Evolutionary conservation across 2,329 filamentous ascomycete genomes (phyloP), one percentile per base, ranked within the genome.

Genomic region (Aspergillus carbonarius): DNA sequence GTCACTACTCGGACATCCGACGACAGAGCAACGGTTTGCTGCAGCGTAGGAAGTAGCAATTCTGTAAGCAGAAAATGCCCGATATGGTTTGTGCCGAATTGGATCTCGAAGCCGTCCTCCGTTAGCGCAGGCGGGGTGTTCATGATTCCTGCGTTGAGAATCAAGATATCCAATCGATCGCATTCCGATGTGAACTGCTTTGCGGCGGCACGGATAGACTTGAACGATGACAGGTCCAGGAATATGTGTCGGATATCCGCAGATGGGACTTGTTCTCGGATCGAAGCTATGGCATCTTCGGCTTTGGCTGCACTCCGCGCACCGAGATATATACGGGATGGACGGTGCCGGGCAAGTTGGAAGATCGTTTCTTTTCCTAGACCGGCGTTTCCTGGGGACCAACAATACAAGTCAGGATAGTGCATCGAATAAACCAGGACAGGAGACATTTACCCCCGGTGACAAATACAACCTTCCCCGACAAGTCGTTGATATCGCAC

Each of bases 261-360:
- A 44, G 60, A 70, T 51, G 68, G 59, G 25, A 73, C 65, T 20
- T 68, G 63, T 1, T 70, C 54, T 60, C 78, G 67, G 59, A 79
- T 74, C 2, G 74, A 71, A 15, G 79, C 70, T 42, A 84, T 79
- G 8, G 78, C 74, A 7, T 77, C 73, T 18, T 74, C 78, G 10
- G 78, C 78, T 47, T 78, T 73, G 42, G 68, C 63, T 51, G 72
- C 72, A 18, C 74, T 80, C 47, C 83, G 80, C 2, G 82, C 82
- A 13, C 78, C 82, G 58, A 87, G 78, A 72, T 82, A 85, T 60
- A 86, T 81, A 57, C 83, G 79, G 0, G 74, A 72, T 1, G 84
- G 82, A 7, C 74, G 68, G 66, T 85, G 83, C 57, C 73, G 74
- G n/a, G 79, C 79, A 44, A 84, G 74, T 54, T 80, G 75, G 35